Base-by-base conservation (phyloP, 2,329 filamentous ascomycete species). In the Cryphonectria japonica region DNA sequence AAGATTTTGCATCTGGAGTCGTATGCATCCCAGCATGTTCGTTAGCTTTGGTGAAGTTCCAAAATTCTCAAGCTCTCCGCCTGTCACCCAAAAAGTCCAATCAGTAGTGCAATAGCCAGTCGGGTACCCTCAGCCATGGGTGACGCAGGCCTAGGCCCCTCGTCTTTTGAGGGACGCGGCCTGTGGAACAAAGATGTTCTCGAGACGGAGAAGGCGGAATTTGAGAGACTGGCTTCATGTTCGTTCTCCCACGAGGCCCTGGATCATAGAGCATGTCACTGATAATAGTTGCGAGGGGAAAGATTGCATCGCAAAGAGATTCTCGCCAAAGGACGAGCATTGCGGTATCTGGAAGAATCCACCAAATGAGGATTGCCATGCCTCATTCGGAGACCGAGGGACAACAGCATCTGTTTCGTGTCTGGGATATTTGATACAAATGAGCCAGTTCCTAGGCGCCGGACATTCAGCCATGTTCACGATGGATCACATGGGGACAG, bases 271-370 rank as follows among this genome's bases (percentile, higher is more conserved):
- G 9, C 16, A 37, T 32, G 3, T 3, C 3, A 32, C 57, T 61
- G 57, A 61, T 61, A 3, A 37, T 26, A 11, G 22, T 11, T 6
- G 4, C 57, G 9, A 37, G 37, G 52, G n/a, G 14, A 29, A n/a
- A 37, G 16, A 61, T 34, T 16, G 32, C 32, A 14, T 3, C 29
- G 29, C 32, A 37, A 16, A 22, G 2, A 61, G 22, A 14, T 37
- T 37, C 16, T 61, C 32, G 57, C 57, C 57, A 22, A 61, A 16
- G 14, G 67, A 69, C 29, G 16, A 64, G 32, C 46, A 69, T n/a
- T 64, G 67, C 29, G 67, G 67, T 13, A 34, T 43, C 7, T 69
- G 67, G 67, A 34, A 64, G 26, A 16, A 69, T 41, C 22, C 67
- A 2, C 46, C 46, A 34, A 64, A 69, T 13, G 37, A 43, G 1